Conservation (phyloP, 2,329 filamentous ascomycete genomes). For the Pseudocercospora macadamiae region DNA sequence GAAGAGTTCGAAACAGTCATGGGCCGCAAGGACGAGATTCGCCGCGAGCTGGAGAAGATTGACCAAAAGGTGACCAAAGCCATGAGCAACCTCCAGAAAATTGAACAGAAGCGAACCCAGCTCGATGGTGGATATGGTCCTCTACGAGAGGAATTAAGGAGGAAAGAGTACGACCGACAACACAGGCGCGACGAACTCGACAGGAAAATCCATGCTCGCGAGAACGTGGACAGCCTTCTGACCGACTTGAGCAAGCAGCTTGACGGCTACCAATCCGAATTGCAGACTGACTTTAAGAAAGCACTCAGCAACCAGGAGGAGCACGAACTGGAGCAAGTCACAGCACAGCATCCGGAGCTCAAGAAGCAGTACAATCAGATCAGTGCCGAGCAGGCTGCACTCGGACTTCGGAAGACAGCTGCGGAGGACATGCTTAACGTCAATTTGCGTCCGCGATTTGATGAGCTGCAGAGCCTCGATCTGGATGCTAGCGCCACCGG, state of each 20-base stretch:
- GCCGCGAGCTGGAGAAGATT: constrained; percentile 71
- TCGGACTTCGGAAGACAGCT: constrained; percentile 79
- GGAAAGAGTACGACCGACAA: constrained; percentile 74
- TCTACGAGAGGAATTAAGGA: constrained; percentile 73
- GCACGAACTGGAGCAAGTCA: constrained; percentile 72
- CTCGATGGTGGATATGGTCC: constrained; percentile 82
- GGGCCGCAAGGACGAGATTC: constrained; percentile 66
- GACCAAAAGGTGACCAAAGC: constrained; percentile 88
- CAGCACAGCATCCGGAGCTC: constrained; percentile 69
- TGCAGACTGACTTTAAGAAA: constrained; percentile 89
- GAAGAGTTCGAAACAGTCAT: constrained; percentile 71
- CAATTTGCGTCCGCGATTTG: constrained; percentile 82
- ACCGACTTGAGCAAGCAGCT: constrained; percentile 70
- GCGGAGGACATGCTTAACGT: constrained; percentile 88
- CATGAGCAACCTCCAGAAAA: constrained; percentile 80
- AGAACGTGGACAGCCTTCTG: constrained; percentile 67
- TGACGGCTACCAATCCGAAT: constrained; percentile 75
- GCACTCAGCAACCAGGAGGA: constrained; percentile 83
- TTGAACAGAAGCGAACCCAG: constrained; percentile 75
- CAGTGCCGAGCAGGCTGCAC: constrained; percentile 71
- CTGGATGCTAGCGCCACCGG: constrained; percentile 62
- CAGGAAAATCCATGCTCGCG: constrained; percentile 64
- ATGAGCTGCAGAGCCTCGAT: constrained; percentile 78
- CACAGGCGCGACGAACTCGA: constrained; percentile 75
- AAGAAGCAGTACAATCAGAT: constrained; percentile 76